Evolutionary conservation across 1,284 basidiomycete genomes (phyloP), one percentile per base, ranked within the genome.

Genomic region (Termitomyces sp.): DNA sequence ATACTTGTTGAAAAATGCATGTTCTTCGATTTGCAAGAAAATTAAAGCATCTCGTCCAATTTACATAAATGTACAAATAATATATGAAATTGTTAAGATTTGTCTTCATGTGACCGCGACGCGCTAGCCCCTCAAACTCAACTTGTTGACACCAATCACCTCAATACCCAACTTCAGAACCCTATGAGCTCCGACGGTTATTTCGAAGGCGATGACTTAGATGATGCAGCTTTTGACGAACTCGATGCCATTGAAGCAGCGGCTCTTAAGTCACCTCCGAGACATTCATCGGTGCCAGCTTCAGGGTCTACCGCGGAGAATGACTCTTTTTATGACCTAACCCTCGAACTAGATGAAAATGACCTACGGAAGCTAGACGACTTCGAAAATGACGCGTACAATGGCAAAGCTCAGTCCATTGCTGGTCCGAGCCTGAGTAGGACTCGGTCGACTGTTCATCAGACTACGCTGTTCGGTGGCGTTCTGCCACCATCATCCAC

Each of bases 161-260:
- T 36, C 17, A 2, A 38, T 17, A 10, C 19, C n/a, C 38, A 13
- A 24, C 45, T 48, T 38, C 30, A 43, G 41, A 39, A 41, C 49
- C 30, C 26, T 52, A 90, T 86, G 86, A 83, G 80, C 71, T 87
- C 85, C 36, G 84, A 85, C 65, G 80, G 73, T 33, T 84, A 80
- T 61, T 88, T 86, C 64, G 83, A 82, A 60, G 83, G 82, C 59
- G 76, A 79, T 59, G 75, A 70, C 53, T 63, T 78, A 19, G 75
- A 80, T 59, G 69, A 70, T 48, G 76, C 74, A 50, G 79, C 78
- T 0, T 66, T 88, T 36, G 74, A 83, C 50, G 78, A 84, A 62
- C 73, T 91, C 24, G 82, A 88, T 63, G 77, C 78, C 19, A 83
- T 90, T 52, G 89, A 90, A 68, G 81, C 82, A 17, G 81, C 82